Conservation (phyloP, 2,329 filamentous ascomycete genomes). For the Exutisphaerella laricina region DNA sequence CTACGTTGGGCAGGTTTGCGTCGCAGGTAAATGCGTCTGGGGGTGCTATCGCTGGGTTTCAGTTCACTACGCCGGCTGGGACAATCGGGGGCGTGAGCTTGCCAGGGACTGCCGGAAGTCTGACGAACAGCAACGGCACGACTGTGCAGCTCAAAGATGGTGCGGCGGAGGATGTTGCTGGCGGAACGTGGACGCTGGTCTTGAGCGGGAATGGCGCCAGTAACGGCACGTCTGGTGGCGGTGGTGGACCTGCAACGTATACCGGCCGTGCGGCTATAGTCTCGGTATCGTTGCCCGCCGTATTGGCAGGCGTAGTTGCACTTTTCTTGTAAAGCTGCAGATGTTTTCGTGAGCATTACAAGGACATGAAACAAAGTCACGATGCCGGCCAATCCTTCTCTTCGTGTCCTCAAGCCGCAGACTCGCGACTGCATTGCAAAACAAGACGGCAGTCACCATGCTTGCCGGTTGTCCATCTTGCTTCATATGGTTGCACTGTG, state of each 20-base stretch:
- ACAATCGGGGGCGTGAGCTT: conserved; percentile 31
- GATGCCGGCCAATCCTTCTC: too few species aligned
- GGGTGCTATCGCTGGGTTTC: conserved; percentile 16
- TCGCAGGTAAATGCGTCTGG: conserved; percentile 30
- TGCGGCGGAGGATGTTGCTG: conserved; percentile 20
- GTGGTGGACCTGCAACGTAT: neutral
- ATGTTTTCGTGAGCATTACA: too few species aligned
- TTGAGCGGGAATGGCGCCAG: conserved; percentile 5
- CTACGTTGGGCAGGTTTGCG: conserved; percentile 40
- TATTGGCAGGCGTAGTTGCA: neutral
- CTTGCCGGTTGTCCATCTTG: too few species aligned
- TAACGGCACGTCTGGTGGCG: neutral
- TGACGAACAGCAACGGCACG: conserved; percentile 35
- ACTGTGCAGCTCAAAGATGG: conserved; percentile 23
- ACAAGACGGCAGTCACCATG: too few species aligned
- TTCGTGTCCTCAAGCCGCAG: too few species aligned
- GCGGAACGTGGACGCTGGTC: conserved; percentile 27
- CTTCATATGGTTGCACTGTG: too few species aligned
- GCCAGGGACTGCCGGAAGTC: conserved; percentile 36
- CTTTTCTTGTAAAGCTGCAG: neutral
- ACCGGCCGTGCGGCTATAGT: neutral
- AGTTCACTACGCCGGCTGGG: conserved; percentile 28
- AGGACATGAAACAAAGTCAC: too few species aligned
- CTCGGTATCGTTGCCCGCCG: neutral
- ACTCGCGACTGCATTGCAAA: too few species aligned